Percentiles rank a stretch among this genome's conserved stretches.
phyloP scores from a whole-genome alignment of 2,329 filamentous ascomycete species.

The Colletotrichum noveboracense region DNA sequence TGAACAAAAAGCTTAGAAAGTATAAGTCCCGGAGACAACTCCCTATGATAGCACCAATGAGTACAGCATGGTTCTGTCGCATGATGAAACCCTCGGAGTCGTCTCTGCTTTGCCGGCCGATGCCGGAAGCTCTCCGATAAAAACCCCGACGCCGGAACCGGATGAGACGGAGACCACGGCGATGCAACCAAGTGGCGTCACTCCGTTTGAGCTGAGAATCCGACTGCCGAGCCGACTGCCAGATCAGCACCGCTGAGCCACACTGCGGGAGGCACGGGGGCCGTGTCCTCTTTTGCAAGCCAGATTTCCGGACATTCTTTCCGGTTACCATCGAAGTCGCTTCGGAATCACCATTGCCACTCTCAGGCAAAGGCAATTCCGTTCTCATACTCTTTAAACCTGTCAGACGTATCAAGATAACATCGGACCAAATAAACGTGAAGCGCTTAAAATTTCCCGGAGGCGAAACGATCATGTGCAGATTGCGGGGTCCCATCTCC shows the following conservation, averaged over 20 bases:
- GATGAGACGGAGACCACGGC: background rate
- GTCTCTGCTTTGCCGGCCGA: background rate
- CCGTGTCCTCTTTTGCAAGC: background rate
- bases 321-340: background rate
- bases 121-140: background rate
- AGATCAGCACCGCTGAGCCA: background rate
- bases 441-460: background rate
- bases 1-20: background rate
- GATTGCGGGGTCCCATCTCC: slow-evolving; percentile 6
- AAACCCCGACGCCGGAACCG: background rate
- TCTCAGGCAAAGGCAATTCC: background rate
- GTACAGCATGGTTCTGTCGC: background rate
- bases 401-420: background rate
- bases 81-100: background rate
- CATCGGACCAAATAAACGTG: background rate
- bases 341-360: background rate
- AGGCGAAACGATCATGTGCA: background rate
- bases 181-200: background rate
- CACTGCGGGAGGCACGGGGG: background rate
- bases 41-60: background rate
- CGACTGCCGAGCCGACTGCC: background rate
- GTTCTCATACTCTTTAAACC: background rate
- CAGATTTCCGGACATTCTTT: background rate
- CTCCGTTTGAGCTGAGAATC: background rate
- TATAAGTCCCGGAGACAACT: background rate